phyloP scores from a whole-genome alignment of 2,329 filamentous ascomycete genomes.

The Ascomycota sp. region DNA sequence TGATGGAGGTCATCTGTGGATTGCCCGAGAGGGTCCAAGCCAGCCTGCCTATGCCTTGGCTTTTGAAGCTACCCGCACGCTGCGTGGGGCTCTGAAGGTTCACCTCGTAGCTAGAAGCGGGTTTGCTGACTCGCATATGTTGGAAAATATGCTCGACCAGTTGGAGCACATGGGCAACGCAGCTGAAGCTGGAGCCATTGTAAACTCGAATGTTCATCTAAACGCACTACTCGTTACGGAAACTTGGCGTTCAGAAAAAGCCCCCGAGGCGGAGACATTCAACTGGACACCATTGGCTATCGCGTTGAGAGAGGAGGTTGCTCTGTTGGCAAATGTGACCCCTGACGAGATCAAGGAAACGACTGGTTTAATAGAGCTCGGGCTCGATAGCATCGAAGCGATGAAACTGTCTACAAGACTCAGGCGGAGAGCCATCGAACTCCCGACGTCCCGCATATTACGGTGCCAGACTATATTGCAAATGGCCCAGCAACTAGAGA shows the following conservation, averaged over 20 bases:
- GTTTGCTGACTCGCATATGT: conserved; percentile 9
- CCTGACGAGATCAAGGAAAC: conserved; percentile 27
- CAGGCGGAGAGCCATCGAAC: conserved; percentile 30
- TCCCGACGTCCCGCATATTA: conserved; percentile 61
- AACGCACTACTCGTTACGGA: too few relatives aligned
- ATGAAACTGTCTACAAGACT: conserved; percentile 63
- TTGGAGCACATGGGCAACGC: conserved; percentile 10
- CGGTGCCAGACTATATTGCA: conserved; percentile 41
- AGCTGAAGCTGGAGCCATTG: conserved; percentile 2
- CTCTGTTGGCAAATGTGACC: conserved; percentile 32
- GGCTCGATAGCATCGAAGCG: conserved; percentile 76
- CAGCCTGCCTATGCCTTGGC: conserved; percentile 53
- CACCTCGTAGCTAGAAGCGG: conserved; percentile 34
- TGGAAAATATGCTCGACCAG: conserved; percentile 17
- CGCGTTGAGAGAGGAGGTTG: conserved; percentile 37
- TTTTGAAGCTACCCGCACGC: conserved; percentile 42
- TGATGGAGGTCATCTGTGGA: conserved; percentile 27
- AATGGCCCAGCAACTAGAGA: conserved; percentile 19
- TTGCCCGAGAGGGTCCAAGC: conserved; percentile 21
- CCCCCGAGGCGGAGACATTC: conserved; percentile 15
- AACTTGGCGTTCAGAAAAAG: neutral
- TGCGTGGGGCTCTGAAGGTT: conserved; percentile 25
- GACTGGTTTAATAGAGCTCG: conserved; percentile 56
- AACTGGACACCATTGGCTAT: conserved; percentile 33
- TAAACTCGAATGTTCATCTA: neutral